Conservation (phyloP, 345 rosid species). For the Pseudoturritis turrita region DNA sequence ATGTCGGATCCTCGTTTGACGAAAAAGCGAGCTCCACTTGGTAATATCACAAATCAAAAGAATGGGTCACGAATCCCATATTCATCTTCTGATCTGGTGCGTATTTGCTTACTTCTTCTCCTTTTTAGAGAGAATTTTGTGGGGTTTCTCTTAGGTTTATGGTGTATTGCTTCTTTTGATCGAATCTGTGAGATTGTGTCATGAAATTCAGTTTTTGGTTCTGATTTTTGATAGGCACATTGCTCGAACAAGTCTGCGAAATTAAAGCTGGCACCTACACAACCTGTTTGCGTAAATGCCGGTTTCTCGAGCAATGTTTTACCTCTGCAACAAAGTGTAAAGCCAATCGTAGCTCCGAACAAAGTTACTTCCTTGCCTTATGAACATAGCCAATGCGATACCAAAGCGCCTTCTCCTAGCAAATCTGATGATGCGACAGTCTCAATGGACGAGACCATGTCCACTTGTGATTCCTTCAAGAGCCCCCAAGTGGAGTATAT, state of each 20-base stretch:
- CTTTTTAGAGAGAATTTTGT: too few species aligned
- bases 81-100: conserved; percentile 48
- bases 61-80: conserved; percentile 38
- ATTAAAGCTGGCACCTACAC: conserved; percentile 39
- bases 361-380: conserved; percentile 33
- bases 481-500: conserved; percentile 85
- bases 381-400: neutral
- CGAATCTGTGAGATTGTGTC: neutral
- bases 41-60: conserved; percentile 65
- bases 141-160: too few species aligned
- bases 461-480: conserved; percentile 75
- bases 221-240: conserved; percentile 35
- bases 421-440: conserved; percentile 55
- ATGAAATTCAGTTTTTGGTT: neutral
- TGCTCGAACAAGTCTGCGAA: conserved; percentile 52
- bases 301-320: conserved; percentile 25
- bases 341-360: conserved; percentile 13
- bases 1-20: neutral
- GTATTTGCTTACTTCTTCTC: too few species aligned
- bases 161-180: neutral
- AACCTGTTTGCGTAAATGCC: conserved; percentile 23
- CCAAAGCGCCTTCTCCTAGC: conserved; percentile 47
- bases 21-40: conserved; percentile 51
- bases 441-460: conserved; percentile 76
- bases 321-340: conserved; percentile 19